Evolutionary conservation across 148 eudicot genomes (phyloP).

Genomic region (Fagopyrum tataricum): DNA sequence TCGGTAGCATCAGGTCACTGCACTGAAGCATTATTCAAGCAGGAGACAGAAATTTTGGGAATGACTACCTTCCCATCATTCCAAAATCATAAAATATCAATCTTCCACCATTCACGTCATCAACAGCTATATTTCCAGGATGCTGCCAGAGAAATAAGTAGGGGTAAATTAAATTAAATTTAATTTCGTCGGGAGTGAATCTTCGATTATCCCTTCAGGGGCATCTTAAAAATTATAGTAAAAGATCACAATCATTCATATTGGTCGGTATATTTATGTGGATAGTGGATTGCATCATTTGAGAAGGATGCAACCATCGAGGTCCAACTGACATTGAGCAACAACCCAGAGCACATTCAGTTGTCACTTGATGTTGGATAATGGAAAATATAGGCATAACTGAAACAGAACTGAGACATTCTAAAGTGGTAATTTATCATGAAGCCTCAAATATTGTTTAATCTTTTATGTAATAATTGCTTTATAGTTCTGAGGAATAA

Average conservation of each 20-base stretch:
- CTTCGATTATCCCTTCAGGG: not conserved
- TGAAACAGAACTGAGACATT: not conserved
- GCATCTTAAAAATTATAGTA: not conserved
- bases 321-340: not conserved
- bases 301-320: not conserved
- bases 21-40: not conserved
- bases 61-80: constrained; percentile 94
- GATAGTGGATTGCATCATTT: not conserved
- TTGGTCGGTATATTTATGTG: not conserved
- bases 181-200: not conserved
- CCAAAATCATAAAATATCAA: constrained; percentile 97
- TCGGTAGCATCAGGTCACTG: constrained; percentile 4
- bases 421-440: not conserved
- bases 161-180: not conserved
- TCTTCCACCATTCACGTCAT: constrained; percentile 98
- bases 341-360: not conserved
- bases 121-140: constrained; percentile 98
- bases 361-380: not conserved
- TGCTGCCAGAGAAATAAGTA: constrained; percentile 50
- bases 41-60: constrained; percentile 13
- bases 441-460: constrained; percentile 5
- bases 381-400: not conserved
- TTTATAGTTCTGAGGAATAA: not conserved
- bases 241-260: not conserved
- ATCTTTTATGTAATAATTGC: not conserved